Evolutionary conservation across 208 protist species (phyloP), one percentile per base, ranked within the genome.

Genomic region (Naegleria fowleri): DNA sequence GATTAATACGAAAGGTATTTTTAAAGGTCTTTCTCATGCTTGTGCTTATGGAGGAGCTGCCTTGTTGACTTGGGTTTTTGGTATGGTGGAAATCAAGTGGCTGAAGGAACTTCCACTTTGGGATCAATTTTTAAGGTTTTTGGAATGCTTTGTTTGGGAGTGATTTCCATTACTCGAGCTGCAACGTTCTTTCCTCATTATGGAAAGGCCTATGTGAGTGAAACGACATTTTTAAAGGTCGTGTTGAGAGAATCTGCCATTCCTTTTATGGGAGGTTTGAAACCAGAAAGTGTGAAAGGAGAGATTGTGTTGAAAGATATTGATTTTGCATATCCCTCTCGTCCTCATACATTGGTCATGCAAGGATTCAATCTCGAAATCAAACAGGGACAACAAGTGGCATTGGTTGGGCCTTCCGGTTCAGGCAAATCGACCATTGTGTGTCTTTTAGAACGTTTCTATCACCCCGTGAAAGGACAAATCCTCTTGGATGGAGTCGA

Each of bases 401-500:
- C 84, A 5, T n/a, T 87, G 25, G 84, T 87, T 19, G 84, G 84
- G 3, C 38, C 11, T 15, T 39, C 25, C n/a, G n/a, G n/a, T n/a
- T n/a, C n/a, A n/a, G n/a, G n/a, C n/a, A n/a, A n/a, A n/a, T n/a
- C n/a, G n/a, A 87, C 41, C 2, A 55, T 87, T 87, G 38, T 87
- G 48, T 5, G 84, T 19, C 55, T 87, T 36, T 39, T 87, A 9
- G 84, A 87, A 55, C 16, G 84, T 29, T 87, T 87, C 38, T 87
- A 87, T 55, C 11, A 51, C 29, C 84, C 84, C 29, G 16, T 33
- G 0, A 55, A 43, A 5, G 84, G 84, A 22, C 29, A 55, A 13
- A 55, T 87, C 7, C 36, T 38, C 7, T 87, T 87, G 25, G 84
- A 87, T 55, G 84, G 84, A 87, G 84, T 87, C 5, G 84, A 87